Evolutionary conservation across 306 rosid species (phyloP).

Genomic region (Arachis hypogaea): DNA sequence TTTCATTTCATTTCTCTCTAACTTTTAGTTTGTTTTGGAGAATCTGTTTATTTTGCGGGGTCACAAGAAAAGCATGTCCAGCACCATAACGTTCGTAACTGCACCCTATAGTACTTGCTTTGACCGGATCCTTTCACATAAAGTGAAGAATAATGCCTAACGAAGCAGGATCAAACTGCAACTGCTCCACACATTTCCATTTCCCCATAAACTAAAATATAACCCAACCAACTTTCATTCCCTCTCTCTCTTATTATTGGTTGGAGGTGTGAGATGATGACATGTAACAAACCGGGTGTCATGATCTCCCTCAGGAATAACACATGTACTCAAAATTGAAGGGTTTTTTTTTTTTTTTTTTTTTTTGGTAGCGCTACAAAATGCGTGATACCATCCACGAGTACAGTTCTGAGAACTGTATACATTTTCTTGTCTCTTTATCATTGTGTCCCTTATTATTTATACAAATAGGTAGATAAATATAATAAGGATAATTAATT

Average conservation of each 20-base stretch:
- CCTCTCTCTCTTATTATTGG: not conserved
- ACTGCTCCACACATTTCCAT: conserved; percentile 18
- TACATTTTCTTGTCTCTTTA: conserved; percentile 34
- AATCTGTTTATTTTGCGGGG: not conserved
- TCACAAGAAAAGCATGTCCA: conserved; percentile 67
- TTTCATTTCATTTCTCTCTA: conserved; percentile 30
- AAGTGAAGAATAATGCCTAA: conserved; percentile 17
- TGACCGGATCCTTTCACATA: conserved; percentile 58
- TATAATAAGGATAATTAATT: too few relatives aligned
- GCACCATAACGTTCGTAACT: conserved; percentile 42
- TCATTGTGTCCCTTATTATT: conserved; percentile 31
- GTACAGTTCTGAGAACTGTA: not conserved
- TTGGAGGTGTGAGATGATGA: conserved; percentile 53
- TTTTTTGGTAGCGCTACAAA: conserved; percentile 36
- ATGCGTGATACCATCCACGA: conserved; percentile 4
- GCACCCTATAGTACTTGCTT: conserved; percentile 57
- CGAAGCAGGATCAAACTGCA: not conserved
- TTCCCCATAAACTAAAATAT: not conserved
- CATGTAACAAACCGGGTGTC: conserved; percentile 60
- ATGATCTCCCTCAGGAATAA: conserved; percentile 46
- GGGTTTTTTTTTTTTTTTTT: conserved; percentile 8
- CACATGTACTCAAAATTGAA: conserved; percentile 44
- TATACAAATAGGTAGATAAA: too few relatives aligned
- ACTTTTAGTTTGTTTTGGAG: conserved; percentile 23
- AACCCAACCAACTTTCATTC: too few relatives aligned